These are phyloP conservation scores for Sisymbrium altissimum DNA, from an alignment of 345 rosid genomes.

Conservation along the genomic window DNA sequence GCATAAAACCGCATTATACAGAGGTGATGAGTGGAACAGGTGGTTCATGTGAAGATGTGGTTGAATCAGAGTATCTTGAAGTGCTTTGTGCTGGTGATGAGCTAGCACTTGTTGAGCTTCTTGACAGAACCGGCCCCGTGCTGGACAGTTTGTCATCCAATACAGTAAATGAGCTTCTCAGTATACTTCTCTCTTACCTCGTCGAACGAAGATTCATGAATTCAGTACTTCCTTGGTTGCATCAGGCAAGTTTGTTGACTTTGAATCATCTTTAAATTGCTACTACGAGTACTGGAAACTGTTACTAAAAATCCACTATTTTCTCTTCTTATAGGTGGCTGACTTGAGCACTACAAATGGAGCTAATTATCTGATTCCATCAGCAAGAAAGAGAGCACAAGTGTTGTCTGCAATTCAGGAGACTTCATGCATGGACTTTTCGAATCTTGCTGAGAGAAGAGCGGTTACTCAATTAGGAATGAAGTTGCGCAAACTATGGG, in stretches of 20 bases:
- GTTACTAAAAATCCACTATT: not conserved
- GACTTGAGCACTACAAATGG: constrained; percentile 72
- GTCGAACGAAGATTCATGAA: constrained; percentile 62
- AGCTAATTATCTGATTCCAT: constrained; percentile 54
- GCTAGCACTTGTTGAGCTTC: constrained; percentile 66
- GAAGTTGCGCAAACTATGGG: constrained; percentile 74
- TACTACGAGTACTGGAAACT: not conserved
- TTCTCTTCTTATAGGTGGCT: constrained; percentile 52
- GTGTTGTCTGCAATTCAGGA: constrained; percentile 72
- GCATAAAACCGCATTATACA: constrained; percentile 35
- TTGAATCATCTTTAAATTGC: not conserved
- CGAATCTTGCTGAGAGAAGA: constrained; percentile 63
- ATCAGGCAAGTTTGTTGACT: constrained; percentile 59
- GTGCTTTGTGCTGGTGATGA: constrained; percentile 71
- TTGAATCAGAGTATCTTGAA: constrained; percentile 78
- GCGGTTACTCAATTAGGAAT: constrained; percentile 61
- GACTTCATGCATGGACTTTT: constrained; percentile 62
- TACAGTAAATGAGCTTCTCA: constrained; percentile 60
- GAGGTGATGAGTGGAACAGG: constrained; percentile 39
- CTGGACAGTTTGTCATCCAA: constrained; percentile 62
- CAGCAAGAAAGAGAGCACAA: constrained; percentile 58
- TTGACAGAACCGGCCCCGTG: constrained; percentile 86
- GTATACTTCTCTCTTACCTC: constrained; percentile 57
- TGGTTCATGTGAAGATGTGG: constrained; percentile 58
- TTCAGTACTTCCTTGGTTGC: constrained; percentile 80